These are phyloP conservation scores for Tuber indicum DNA, from an alignment of 495 filamentous ascomycete species.

Conservation along the genomic window DNA sequence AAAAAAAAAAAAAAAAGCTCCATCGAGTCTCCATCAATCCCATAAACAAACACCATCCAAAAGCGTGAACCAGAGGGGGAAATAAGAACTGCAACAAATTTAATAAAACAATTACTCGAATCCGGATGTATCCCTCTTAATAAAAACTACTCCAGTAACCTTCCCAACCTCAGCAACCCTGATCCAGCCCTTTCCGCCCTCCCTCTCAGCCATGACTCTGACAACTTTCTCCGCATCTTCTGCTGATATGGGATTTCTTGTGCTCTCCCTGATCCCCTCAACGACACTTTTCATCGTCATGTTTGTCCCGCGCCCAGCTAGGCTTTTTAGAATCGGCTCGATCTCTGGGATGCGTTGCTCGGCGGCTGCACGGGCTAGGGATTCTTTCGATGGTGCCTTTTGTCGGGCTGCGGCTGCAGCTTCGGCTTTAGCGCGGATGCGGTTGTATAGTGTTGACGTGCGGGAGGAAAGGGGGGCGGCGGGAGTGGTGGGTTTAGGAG, in stretches of 20 bases:
- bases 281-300: slow-evolving; percentile 33
- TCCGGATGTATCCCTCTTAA: slow-evolving; percentile 12
- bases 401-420: slow-evolving; percentile 27
- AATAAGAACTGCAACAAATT: background rate
- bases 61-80: background rate
- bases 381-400: slow-evolving; percentile 25
- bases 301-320: slow-evolving; percentile 28
- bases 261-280: slow-evolving; percentile 35
- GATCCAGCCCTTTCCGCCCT: slow-evolving; percentile 23
- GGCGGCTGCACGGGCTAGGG: slow-evolving; percentile 27
- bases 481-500: slow-evolving; percentile 16
- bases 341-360: slow-evolving; percentile 31
- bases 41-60: background rate
- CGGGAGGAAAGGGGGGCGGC: slow-evolving; percentile 13
- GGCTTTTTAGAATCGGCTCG: slow-evolving; percentile 31
- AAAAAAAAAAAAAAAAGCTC: background rate
- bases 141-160: slow-evolving; percentile 37
- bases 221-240: slow-evolving; percentile 39
- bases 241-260: slow-evolving; percentile 34
- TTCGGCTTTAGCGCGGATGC: slow-evolving; percentile 38
- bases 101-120: slow-evolving; percentile 22
- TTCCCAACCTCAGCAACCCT: slow-evolving; percentile 30
- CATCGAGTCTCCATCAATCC: background rate
- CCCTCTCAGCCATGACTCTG: slow-evolving; percentile 32
- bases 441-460: slow-evolving; percentile 25